Evolutionary conservation across 2,329 filamentous ascomycete species (phyloP).

Genomic region (Dothistroma pini): DNA sequence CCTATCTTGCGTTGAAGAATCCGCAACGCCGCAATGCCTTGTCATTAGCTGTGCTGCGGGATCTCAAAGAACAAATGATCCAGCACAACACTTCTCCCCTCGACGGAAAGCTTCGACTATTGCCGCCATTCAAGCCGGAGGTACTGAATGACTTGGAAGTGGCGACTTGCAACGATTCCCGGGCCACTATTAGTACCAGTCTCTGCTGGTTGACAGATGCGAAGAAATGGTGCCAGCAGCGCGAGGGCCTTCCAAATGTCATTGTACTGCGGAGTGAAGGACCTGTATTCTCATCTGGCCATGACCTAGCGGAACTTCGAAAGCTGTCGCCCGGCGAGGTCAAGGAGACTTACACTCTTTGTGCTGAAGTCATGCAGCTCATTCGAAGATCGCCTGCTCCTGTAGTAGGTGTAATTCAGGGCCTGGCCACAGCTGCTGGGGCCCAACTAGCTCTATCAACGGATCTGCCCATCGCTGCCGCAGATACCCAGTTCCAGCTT

Average conservation of each 20-base stretch:
- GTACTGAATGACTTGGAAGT: conserved; percentile 15
- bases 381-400: conserved; percentile 17
- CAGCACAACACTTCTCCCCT: conserved; percentile 18
- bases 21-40: conserved; percentile 18
- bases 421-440: conserved; percentile 20
- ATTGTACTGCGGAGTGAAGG: conserved; percentile 18
- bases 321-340: conserved; percentile 12
- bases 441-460: conserved; percentile 18
- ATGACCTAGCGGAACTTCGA: conserved; percentile 19
- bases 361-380: conserved; percentile 19
- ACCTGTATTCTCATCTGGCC: conserved; percentile 21
- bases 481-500: conserved; percentile 16
- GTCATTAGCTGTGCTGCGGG: conserved; percentile 13
- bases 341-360: conserved; percentile 18
- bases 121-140: conserved; percentile 15
- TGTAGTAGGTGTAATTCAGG: conserved; percentile 17
- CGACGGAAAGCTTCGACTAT: conserved; percentile 15
- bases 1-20: conserved; percentile 17
- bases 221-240: conserved; percentile 9
- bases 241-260: conserved; percentile 16
- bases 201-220: conserved; percentile 17
- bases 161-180: conserved; percentile 1
- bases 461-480: conserved; percentile 19
- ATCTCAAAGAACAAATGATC: conserved; percentile 16
- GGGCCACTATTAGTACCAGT: not conserved